A percentile compares a stretch with the other conserved stretches of the same genome.
Conservation (phyloP, 2,329 filamentous ascomycete species). For the Sordariomycetes sp. region DNA sequence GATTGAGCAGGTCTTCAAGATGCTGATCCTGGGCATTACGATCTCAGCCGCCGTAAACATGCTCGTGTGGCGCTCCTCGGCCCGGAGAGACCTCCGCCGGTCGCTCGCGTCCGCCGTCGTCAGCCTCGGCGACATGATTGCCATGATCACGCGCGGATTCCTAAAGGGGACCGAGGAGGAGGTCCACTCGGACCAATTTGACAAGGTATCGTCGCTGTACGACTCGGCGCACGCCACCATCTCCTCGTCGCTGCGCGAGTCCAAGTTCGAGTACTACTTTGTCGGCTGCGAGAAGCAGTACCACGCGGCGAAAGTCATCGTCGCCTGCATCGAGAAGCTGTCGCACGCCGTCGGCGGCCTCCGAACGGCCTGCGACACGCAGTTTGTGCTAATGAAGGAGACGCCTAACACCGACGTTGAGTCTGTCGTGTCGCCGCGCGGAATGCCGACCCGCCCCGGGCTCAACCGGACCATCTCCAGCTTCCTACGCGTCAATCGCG, state of each 20-base stretch:
- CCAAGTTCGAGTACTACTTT: constrained; percentile 80
- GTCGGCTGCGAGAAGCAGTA: constrained; percentile 70
- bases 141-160: constrained; percentile 71
- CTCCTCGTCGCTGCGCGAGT: constrained; percentile 67
- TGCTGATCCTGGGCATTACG: constrained; percentile 66
- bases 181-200: constrained; percentile 52
- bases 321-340: constrained; percentile 72
- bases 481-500: constrained; percentile 7
- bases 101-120: constrained; percentile 55
- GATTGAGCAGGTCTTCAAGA: constrained; percentile 69
- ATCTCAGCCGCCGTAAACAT: constrained; percentile 65
- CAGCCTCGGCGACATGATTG: constrained; percentile 68
- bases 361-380: constrained; percentile 76
- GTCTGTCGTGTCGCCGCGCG: constrained; percentile 15
- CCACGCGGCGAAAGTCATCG: constrained; percentile 62
- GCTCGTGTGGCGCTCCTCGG: constrained; percentile 65
- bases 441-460: constrained; percentile 5
- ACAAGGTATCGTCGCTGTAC: constrained; percentile 48
- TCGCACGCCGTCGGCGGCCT: constrained; percentile 84
- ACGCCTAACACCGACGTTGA: constrained; percentile 14
- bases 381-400: constrained; percentile 73
- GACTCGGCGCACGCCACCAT: constrained; percentile 49
- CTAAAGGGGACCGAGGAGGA: constrained; percentile 72
- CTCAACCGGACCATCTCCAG: constrained; percentile 14
- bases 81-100: constrained; percentile 57